Conservation (phyloP, 2,329 filamentous ascomycete genomes). For the Diaporthe vexans region DNA sequence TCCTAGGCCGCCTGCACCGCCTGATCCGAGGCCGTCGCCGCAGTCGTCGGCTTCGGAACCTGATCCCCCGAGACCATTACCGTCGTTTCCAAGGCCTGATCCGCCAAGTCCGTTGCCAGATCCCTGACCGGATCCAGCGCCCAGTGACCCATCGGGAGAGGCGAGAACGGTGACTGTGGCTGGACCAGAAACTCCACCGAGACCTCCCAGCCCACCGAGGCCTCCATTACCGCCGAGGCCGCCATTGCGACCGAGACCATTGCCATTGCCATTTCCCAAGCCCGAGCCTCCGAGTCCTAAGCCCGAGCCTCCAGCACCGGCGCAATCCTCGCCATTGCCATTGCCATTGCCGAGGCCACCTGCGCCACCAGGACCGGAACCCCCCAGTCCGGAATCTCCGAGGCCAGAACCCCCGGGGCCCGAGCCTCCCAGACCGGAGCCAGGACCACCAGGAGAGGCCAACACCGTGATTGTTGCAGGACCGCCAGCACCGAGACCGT, state of each 20-base stretch:
- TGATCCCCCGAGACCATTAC: slow-evolving; percentile 29
- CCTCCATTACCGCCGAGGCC: slow-evolving; percentile 36
- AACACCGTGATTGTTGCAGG: slow-evolving; percentile 38
- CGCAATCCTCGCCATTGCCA: not conserved
- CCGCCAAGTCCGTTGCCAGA: slow-evolving; percentile 34
- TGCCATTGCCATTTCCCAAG: not conserved
- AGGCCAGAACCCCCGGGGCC: slow-evolving; percentile 11
- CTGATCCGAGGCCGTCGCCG: slow-evolving; percentile 1
- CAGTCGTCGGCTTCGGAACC: slow-evolving; percentile 23
- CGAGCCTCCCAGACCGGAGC: slow-evolving; percentile 30
- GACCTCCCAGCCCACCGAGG: slow-evolving; percentile 30
- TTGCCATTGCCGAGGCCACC: slow-evolving; percentile 5
- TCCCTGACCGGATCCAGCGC: slow-evolving; percentile 21
- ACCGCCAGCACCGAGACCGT: slow-evolving; percentile 37
- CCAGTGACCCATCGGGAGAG: slow-evolving; percentile 23
- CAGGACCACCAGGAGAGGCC: slow-evolving; percentile 33
- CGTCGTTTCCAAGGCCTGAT: slow-evolving; percentile 22
- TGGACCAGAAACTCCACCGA: slow-evolving; percentile 33
- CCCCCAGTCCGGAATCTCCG: slow-evolving; percentile 35
- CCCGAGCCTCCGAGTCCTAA: slow-evolving; percentile 26
- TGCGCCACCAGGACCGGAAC: slow-evolving; percentile 15
- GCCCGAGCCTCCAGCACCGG: slow-evolving; percentile 7
- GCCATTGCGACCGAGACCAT: slow-evolving; percentile 32
- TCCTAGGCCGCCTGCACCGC: slow-evolving; percentile 21
- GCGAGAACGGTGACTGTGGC: slow-evolving; percentile 37